Conservation (phyloP, 805 yeast genomes). For the Ogataea thermomethanolica region DNA sequence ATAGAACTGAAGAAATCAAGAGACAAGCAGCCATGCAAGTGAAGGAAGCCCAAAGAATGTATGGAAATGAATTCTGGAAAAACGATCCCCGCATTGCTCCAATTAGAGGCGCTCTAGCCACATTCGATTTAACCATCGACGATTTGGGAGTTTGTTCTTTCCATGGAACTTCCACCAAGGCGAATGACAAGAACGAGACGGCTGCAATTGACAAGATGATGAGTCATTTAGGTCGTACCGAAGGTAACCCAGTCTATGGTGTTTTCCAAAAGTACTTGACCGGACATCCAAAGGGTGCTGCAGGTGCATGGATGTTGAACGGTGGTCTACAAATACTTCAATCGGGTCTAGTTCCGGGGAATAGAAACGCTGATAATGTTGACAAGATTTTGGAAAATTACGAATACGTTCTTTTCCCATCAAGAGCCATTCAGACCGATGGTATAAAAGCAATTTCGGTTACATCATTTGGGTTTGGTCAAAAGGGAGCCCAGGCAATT, state of each 20-base stretch:
- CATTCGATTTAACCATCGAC: conserved; percentile 88
- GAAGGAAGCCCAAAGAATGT: conserved; percentile 83
- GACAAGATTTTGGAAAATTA: conserved; percentile 78
- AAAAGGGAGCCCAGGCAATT: conserved; percentile 97
- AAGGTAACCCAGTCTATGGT: conserved; percentile 97
- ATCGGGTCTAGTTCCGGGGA: conserved; percentile 95
- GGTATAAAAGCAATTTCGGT: conserved; percentile 97
- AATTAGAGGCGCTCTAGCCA: conserved; percentile 92
- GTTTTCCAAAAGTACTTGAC: conserved; percentile 98
- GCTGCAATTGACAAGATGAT: conserved; percentile 89
- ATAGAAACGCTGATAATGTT: conserved; percentile 96
- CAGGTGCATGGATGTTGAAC: conserved; percentile 99
- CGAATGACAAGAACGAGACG: conserved; percentile 98
- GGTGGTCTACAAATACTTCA: conserved; percentile 94
- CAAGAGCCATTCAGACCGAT: conserved; percentile 88
- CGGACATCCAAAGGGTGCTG: conserved; percentile 99
- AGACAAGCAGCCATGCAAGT: conserved; percentile 83
- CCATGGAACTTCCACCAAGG: conserved; percentile 99
- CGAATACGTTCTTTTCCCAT: conserved; percentile 90
- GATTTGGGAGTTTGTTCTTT: conserved; percentile 95
- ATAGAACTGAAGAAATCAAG: conserved; percentile 83
- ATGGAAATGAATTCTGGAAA: conserved; percentile 94
- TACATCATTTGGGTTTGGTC: conserved; percentile 99
- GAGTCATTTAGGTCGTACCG: conserved; percentile 90
- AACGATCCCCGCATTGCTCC: conserved; percentile 95